Conservation (phyloP, 2,329 filamentous ascomycete genomes). For the Dactylellina drechsleri region DNA sequence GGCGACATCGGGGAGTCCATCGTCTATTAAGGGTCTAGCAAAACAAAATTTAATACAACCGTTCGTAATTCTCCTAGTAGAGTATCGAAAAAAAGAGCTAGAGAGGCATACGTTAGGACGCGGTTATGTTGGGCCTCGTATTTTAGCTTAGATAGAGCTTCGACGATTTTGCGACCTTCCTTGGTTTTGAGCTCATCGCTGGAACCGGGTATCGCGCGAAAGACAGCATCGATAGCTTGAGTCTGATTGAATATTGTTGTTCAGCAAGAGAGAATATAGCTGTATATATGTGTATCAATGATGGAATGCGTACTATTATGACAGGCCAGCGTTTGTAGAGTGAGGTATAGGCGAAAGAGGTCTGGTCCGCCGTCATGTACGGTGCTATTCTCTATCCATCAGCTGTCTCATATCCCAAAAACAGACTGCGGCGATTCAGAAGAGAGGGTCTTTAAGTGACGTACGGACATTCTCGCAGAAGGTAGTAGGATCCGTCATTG, state of each 20-base stretch:
- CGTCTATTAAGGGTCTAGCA: constrained; percentile 66
- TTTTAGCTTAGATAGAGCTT: constrained; percentile 82
- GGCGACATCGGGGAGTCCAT: constrained; percentile 78
- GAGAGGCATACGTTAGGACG: constrained; percentile 73
- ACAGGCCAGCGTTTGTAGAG: constrained; percentile 90
- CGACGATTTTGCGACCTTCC: constrained; percentile 88
- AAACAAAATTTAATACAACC: neutral
- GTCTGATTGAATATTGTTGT: constrained; percentile 72
- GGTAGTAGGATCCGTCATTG: neutral
- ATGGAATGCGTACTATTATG: constrained; percentile 74
- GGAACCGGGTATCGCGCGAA: constrained; percentile 73
- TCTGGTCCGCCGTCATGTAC: constrained; percentile 81
- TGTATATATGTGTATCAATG: neutral
- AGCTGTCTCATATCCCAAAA: constrained; percentile 24
- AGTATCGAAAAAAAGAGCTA: neutral
- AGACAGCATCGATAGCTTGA: constrained; percentile 91
- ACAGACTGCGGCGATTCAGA: neutral
- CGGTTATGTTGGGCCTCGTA: constrained; percentile 95
- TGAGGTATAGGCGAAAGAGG: constrained; percentile 86
- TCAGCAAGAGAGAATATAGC: neutral
- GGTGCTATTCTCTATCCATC: constrained; percentile 67
- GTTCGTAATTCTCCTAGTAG: no score
- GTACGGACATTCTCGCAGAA: constrained; percentile 11
- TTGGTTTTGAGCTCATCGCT: constrained; percentile 72
- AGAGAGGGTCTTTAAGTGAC: neutral